Evolutionary conservation across 2,329 filamentous ascomycete species (phyloP).

Genomic region (Aquanectria penicillioides): DNA sequence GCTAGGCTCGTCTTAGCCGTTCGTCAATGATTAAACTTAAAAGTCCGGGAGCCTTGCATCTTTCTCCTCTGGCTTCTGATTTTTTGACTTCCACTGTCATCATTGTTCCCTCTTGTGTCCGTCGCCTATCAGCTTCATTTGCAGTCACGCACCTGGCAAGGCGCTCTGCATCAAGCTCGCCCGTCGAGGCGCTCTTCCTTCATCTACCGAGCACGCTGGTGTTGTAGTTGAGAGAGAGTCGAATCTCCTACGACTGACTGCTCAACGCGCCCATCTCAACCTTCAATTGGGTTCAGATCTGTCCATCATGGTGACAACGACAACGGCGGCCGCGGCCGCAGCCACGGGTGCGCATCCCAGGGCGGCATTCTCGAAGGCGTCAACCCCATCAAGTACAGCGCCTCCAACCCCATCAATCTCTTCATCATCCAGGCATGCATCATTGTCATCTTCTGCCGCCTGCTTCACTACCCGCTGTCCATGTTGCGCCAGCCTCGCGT

Average conservation of each 20-base stretch:
- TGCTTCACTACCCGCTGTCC: constrained; percentile 78
- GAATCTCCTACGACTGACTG: too few species aligned
- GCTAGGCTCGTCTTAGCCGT: neutral
- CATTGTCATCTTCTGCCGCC: constrained; percentile 58
- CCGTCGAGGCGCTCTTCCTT: neutral
- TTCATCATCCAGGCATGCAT: constrained; percentile 51
- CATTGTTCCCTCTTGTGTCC: neutral
- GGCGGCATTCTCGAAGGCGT: constrained; percentile 76
- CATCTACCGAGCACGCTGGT: neutral
- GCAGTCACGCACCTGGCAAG: neutral
- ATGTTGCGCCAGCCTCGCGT: constrained; percentile 83
- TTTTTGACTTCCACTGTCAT: neutral
- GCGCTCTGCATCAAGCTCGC: neutral
- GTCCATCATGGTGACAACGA: constrained; percentile 31
- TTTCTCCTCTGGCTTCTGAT: neutral
- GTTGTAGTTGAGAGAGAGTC: too few species aligned
- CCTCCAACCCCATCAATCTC: constrained; percentile 74
- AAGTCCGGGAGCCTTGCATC: neutral
- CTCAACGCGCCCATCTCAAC: neutral
- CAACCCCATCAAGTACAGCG: constrained; percentile 74
- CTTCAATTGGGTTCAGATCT: neutral
- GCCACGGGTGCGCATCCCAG: constrained; percentile 50
- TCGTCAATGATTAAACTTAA: neutral
- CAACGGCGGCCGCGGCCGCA: constrained; percentile 40
- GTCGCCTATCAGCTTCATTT: neutral